A percentile compares a stretch with the other conserved stretches of the same genome.
Conservation (phyloP, 73 alveolate genomes). For the Paramecium caudatum region DNA sequence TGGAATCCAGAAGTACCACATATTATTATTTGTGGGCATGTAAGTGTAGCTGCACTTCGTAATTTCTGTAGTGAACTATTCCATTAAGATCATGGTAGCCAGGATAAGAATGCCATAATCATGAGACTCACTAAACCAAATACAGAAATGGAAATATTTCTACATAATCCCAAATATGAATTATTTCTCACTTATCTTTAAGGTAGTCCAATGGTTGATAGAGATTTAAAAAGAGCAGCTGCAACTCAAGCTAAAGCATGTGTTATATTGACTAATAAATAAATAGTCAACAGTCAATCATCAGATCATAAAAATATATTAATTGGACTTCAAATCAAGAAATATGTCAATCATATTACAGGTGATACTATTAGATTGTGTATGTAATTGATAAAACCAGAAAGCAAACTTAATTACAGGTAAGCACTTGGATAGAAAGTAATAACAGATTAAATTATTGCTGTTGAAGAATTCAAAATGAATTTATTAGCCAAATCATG, state of each 20-base stretch:
- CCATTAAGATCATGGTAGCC: slow-evolving; percentile 97
- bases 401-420: slow-evolving; percentile 92
- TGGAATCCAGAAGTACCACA: slow-evolving; percentile 97
- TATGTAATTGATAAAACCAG: slow-evolving; percentile 97
- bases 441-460: slow-evolving; percentile 84
- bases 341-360: slow-evolving; percentile 88
- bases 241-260: slow-evolving; percentile 90
- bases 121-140: slow-evolving; percentile 91
- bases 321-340: slow-evolving; percentile 91
- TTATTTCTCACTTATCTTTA: slow-evolving; percentile 85
- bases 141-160: slow-evolving; percentile 92
- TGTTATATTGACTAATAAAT: slow-evolving; percentile 92
- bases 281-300: slow-evolving; percentile 90
- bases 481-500: slow-evolving; percentile 93
- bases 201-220: slow-evolving; percentile 83
- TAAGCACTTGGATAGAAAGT: slow-evolving; percentile 80
- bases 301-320: slow-evolving; percentile 96
- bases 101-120: slow-evolving; percentile 95
- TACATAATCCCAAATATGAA: slow-evolving; percentile 94
- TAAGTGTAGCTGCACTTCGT: slow-evolving; percentile 87
- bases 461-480: slow-evolving; percentile 87
- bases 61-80: slow-evolving; percentile 95
- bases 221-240: slow-evolving; percentile 93
- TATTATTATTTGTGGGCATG: slow-evolving; percentile 94
- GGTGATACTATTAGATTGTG: slow-evolving; percentile 87